Evolutionary conservation across 2,329 filamentous ascomycete genomes (phyloP).

Genomic region (Westerdykella aurantiaca): DNA sequence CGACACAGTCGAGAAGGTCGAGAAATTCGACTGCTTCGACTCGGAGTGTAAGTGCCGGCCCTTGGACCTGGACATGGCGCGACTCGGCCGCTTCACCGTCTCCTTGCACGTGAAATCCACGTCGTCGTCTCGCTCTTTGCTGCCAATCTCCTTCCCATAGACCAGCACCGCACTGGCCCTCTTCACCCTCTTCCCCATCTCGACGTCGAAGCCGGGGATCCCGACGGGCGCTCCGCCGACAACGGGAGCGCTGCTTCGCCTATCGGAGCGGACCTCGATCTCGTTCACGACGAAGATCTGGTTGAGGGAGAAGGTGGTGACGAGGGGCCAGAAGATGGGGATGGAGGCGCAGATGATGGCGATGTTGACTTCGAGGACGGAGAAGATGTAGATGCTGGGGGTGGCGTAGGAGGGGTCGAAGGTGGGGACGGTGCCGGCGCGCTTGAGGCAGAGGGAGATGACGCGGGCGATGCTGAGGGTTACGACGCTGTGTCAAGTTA

Average conservation of each 20-base stretch:
- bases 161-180: background rate
- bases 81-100: background rate
- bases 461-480: conserved; percentile 26
- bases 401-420: conserved; percentile 29
- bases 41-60: background rate
- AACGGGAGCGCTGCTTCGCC: conserved; percentile 3
- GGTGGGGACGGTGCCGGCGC: conserved; percentile 27
- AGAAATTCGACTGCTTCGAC: background rate
- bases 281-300: conserved; percentile 38
- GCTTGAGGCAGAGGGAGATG: conserved; percentile 21
- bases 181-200: background rate
- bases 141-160: too few species aligned
- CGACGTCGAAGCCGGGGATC: background rate
- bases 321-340: conserved; percentile 37
- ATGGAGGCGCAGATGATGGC: conserved; percentile 35
- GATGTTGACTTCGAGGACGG: conserved; percentile 34
- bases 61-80: background rate
- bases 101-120: background rate
- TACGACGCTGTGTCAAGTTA: conserved; percentile 17
- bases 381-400: conserved; percentile 19
- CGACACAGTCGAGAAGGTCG: background rate
- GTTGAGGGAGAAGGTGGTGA: conserved; percentile 24
- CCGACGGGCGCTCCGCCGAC: background rate
- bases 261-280: conserved; percentile 30
- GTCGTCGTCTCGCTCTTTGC: background rate